A percentile compares a stretch with the other conserved stretches of the same genome.
Conservation (phyloP, 352 stramenopile genomes). For the Pythium vanterpoolii region DNA sequence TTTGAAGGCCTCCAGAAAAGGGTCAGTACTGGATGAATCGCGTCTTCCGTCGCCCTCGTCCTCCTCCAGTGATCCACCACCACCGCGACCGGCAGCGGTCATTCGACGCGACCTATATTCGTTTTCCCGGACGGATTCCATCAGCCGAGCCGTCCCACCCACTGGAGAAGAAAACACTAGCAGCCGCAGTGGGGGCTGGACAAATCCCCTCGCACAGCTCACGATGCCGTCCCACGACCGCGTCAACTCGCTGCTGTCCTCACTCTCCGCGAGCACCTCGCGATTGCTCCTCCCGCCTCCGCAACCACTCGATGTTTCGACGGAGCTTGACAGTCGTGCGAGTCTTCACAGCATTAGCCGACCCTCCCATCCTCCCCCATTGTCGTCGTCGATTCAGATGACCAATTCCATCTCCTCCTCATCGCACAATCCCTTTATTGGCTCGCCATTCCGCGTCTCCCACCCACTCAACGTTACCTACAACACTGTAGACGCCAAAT, state of each 20-base stretch:
- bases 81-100: neutral
- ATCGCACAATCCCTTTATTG: slow-evolving; percentile 35
- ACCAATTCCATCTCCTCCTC: neutral
- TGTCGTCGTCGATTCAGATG: neutral
- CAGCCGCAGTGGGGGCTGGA: slow-evolving; percentile 19
- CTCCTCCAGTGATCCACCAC: neutral
- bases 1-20: neutral
- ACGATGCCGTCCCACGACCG: slow-evolving; percentile 29
- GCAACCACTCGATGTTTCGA: neutral
- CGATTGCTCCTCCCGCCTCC: neutral
- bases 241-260: slow-evolving; percentile 32
- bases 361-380: neutral
- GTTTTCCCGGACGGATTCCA: slow-evolving; percentile 6
- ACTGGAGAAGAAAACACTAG: neutral
- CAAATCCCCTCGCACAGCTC: slow-evolving; percentile 42
- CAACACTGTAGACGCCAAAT: slow-evolving; percentile 54
- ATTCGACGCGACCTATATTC: slow-evolving; percentile 12
- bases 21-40: neutral
- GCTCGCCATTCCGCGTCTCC: slow-evolving; percentile 42
- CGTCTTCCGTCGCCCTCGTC: neutral
- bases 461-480: slow-evolving; percentile 51
- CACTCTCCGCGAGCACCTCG: slow-evolving; percentile 15
- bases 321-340: neutral
- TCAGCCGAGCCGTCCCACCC: neutral
- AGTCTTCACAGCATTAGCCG: neutral